Base-by-base conservation (phyloP, 1,284 basidiomycete genomes). In the Anthracocystis setariae region DNA sequence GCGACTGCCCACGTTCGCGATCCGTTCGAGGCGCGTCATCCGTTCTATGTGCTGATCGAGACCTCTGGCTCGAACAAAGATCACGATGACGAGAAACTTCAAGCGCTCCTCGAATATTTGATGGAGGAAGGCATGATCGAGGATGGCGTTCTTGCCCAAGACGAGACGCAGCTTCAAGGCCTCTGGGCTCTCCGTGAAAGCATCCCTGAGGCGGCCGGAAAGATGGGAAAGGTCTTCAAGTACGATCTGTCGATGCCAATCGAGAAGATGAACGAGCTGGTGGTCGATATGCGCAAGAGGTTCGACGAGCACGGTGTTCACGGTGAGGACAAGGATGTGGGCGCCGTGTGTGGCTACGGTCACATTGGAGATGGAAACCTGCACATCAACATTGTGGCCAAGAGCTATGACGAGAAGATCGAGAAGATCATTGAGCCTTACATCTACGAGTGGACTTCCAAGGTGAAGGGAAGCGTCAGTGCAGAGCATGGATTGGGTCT, bases 331-430 rank as follows among this genome's bases (percentile, higher is more conserved):
- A 61, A 64, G 48, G 65, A 68, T 10, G 91, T 95, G 25, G 73
- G 69, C 40, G 75, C 74, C 18, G 79, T 82, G 5, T 86, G 94
- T 59, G 95, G 95, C 2, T 98, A 94, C 79, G 95, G 96, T 3
- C 96, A 99, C 83, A 90, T 98, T 63, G 95, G 96, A 23, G 95
- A 98, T 84, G 93, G 93, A 13, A 98, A 98, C 80, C 84, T 98
- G 49, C 95, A 99, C 82, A 85, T 99, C 82, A 99, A 99, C 83
- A 88, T 95, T 48, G 88, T 94, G n/a, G 94, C 94, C 0, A 85
- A 90, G 53, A 85, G 88, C 35, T 99, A 94, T 83, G 88, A 90
- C 3, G 87, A 88, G 2, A 92, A 94, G 82, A 89, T 97, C 46
- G 90, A 94, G 82, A 87, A 87, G 46, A 90, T 92, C 12, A 87